Evolutionary conservation across 495 filamentous ascomycete species (phyloP), one percentile per base, ranked within the genome.

Genomic region (Bacidia gigantensis): DNA sequence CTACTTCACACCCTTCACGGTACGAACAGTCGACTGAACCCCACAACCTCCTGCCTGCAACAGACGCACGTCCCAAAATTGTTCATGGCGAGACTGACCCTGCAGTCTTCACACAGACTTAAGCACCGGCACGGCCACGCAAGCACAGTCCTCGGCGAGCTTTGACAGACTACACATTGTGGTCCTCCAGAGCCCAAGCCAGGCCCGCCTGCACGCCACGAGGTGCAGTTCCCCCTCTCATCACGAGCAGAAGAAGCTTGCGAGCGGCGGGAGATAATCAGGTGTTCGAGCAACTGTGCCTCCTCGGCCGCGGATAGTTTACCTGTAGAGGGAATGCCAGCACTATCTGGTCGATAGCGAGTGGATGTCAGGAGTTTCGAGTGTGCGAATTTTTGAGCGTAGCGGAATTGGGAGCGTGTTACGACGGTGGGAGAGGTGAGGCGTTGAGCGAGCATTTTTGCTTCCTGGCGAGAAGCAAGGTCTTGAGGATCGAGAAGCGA

Each of bases 81-180:
- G 60, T 94, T 95, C 84, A 93, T 86, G 7, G 92, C 92, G 26
- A 98, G 75, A 49, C 84, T 87, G 22, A 98, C 83, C 18, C 92
- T 73, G 65, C 92, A 97, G 50, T 97, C 92, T 62, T 98, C 92
- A 61, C 92, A 97, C 22, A 95, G 71, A 55, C 86, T 89, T 42
- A 98, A 73, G 63, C 92, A 98, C 18, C 93, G 80, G 61, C 92
- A 98, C 2, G 92, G 92, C 93, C 93, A 97, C 2, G 94, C 84
- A 50, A 98, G 83, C 47, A 97, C 84, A 3, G 84, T 95, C 21
- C 92, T 76, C 17, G 89, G 84, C n/a, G 72, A 77, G 23, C 78
- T 78, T 62, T 97, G 92, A 61, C 92, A 98, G 3, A 98, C 86
- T 1, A 96, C 92, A 62, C 92, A 98, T 49, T 86, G 82, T 2